Conservation (phyloP, 495 filamentous ascomycete genomes). For the Aspergillus baeticus region DNA sequence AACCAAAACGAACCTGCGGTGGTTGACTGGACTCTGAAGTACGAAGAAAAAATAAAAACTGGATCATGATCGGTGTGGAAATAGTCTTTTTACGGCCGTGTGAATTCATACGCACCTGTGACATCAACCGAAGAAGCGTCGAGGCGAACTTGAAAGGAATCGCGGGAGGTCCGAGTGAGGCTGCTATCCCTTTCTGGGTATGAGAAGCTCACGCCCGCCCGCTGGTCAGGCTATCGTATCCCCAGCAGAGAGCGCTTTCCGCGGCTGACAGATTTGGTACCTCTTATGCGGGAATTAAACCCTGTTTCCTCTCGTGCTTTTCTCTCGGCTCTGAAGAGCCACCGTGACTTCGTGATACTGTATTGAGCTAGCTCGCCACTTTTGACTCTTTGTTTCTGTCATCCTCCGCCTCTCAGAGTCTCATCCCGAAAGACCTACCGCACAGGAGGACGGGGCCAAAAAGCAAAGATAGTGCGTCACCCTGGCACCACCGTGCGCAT, state of each 20-base stretch:
- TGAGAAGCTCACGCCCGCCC: slow-evolving; percentile 6
- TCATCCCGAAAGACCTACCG: not conserved
- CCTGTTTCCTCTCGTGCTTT: not conserved
- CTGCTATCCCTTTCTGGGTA: slow-evolving; percentile 15
- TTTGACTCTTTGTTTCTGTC: not conserved
- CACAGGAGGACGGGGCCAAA: not conserved
- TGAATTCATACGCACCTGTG: slow-evolving; percentile 7
- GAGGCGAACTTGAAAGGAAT: slow-evolving; percentile 2
- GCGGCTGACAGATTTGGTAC: slow-evolving; percentile 8
- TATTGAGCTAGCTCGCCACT: not conserved
- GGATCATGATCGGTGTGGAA: slow-evolving; percentile 2
- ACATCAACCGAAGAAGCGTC: slow-evolving; percentile 1
- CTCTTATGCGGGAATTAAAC: slow-evolving; percentile 1
- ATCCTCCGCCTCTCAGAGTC: not conserved
- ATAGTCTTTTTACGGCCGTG: slow-evolving; percentile 14
- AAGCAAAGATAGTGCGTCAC: slow-evolving; percentile 24
- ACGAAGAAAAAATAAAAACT: no score
- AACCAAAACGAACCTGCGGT: not conserved
- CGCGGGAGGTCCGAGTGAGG: slow-evolving; percentile 14
- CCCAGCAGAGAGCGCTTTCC: slow-evolving; percentile 10
- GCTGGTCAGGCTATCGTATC: not conserved
- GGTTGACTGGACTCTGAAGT: no score
- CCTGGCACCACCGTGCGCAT: slow-evolving; percentile 33
- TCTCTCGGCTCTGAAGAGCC: not conserved
- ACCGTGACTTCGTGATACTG: not conserved